phyloP scores from a whole-genome alignment of 2,329 filamentous ascomycete genomes.

The Colletotrichum neosansevieriae region DNA sequence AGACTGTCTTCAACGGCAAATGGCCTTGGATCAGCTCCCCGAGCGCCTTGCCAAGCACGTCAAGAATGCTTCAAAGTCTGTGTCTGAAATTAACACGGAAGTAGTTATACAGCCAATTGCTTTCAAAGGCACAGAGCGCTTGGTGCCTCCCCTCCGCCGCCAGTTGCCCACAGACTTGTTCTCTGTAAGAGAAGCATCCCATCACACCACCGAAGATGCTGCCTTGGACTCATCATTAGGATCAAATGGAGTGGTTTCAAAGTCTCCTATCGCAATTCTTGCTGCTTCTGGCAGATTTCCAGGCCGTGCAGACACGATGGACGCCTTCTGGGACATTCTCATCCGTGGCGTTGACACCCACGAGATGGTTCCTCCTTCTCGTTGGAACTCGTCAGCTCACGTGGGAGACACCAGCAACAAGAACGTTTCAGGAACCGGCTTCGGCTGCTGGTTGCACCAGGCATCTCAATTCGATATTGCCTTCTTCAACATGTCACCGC shows the following conservation, averaged over 20 bases:
- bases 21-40: constrained; percentile 5
- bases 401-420: constrained; percentile 3
- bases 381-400: constrained; percentile 3
- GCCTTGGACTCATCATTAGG: neutral
- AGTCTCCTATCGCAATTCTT: constrained; percentile 49
- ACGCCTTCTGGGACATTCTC: constrained; percentile 51
- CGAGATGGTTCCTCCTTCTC: constrained; percentile 37
- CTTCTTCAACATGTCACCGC: constrained; percentile 80
- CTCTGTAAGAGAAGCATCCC: neutral
- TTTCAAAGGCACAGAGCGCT: neutral
- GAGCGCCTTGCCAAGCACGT: constrained; percentile 3
- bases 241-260: neutral
- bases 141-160: constrained; percentile 2
- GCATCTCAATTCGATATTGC: constrained; percentile 74
- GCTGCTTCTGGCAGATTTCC: constrained; percentile 58
- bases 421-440: constrained; percentile 42
- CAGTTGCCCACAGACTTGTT: neutral
- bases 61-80: neutral
- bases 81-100: neutral
- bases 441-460: constrained; percentile 66
- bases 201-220: neutral
- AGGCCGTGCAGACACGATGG: constrained; percentile 50
- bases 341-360: constrained; percentile 43
- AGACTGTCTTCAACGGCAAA: constrained; percentile 9
- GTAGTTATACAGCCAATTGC: constrained; percentile 1